Base-by-base conservation (phyloP, 345 rosid species). In the Lagerstroemia speciosa region DNA sequence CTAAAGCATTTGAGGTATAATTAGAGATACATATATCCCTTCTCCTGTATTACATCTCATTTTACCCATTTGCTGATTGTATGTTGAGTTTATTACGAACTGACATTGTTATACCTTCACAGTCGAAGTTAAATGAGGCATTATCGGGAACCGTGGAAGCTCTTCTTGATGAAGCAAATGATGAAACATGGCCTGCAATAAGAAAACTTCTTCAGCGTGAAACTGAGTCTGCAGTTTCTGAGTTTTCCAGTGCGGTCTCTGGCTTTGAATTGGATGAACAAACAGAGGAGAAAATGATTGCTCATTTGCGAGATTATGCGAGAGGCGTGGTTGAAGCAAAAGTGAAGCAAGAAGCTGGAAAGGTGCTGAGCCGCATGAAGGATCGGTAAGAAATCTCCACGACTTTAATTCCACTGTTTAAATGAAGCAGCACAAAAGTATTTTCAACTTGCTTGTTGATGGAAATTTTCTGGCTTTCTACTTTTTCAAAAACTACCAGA, bases 291-390 rank as follows among this genome's bases (percentile, higher is more conserved):
- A 79, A 86, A 71, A 87, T 88, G 93, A 84, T 92, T 62, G 52
- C 43, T 17, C 80, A 81, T 72, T 72, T 95, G 43, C 73, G 83
- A 74, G 80, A 78, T 74, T 80, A 81, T 77, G 98, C 96, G 32
- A 86, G 76, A 70, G 85, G 86, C 72, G 76, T 85, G 58, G 98
- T 92, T 74, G 99, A 92, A 81, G 77, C 86, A 52, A 95, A 92
- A 82, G 90, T 93, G 33, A 90, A 78, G 81, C 96, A 90, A 83
- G 96, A 92, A 81, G 89, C 99, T 64, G 98, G 89, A 64, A 83
- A 91, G 80, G 96, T 83, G 41, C 69, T 95, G 77, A 85, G 78
- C 70, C 92, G 84, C 67, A 95, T 95, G 99, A 95, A 92, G 82
- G 99, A 95, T 69, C 82, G 97, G 99, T 95, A 33, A 16, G 53